Conservation (phyloP, 306 rosid species). For the Prinsepia uniflora region DNA sequence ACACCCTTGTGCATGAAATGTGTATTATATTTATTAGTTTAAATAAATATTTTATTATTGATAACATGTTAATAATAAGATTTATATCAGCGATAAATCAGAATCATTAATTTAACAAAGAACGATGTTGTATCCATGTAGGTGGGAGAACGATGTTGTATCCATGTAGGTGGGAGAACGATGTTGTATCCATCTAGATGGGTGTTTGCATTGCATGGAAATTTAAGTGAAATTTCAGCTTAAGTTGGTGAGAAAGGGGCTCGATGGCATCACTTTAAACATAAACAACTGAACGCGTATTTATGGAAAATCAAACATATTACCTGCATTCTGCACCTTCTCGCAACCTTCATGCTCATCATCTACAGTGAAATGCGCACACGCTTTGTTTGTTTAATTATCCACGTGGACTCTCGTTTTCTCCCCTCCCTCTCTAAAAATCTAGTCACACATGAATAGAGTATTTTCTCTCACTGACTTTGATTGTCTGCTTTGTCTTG, state of each 20-base stretch:
- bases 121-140: background rate
- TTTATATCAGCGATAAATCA: too few species aligned
- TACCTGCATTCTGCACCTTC: slow-evolving; percentile 10
- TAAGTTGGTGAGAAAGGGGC: slow-evolving; percentile 12
- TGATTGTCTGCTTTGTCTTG: background rate
- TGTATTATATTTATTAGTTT: too few species aligned
- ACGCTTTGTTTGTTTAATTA: slow-evolving; percentile 13
- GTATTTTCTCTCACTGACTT: background rate
- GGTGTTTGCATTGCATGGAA: slow-evolving; percentile 4
- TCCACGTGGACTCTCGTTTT: background rate
- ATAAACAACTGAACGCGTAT: slow-evolving; percentile 1
- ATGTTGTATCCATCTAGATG: background rate
- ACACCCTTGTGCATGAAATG: too few species aligned
- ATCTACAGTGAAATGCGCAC: background rate
- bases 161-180: background rate
- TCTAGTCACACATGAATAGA: background rate
- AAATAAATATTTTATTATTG: too few species aligned
- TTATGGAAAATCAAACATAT: background rate
- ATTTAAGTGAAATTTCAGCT: slow-evolving; percentile 21
- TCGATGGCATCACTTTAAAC: background rate
- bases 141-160: background rate
- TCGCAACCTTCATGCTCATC: background rate
- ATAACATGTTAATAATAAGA: too few species aligned
- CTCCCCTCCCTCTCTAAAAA: background rate
- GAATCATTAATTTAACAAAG: too few species aligned